phyloP scores from a whole-genome alignment of 495 filamentous ascomycete species.

The Chaetomium fimeti region DNA sequence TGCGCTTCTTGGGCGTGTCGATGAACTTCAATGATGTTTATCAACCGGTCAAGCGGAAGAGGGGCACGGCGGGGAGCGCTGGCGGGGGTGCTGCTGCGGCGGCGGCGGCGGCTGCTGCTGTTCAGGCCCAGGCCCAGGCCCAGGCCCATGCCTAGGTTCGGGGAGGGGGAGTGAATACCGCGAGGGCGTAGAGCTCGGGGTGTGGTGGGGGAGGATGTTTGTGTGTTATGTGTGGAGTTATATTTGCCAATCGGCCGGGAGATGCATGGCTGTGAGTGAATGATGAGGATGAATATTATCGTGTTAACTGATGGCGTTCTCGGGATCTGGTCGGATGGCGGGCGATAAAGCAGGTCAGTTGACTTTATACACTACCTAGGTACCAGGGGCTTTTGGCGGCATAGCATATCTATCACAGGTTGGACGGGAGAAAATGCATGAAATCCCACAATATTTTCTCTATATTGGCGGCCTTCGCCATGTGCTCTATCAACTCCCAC shows the following conservation, averaged over 20 bases:
- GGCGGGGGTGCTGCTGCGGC: constrained; percentile 18
- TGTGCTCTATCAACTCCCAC: background rate
- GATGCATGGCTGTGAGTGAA: background rate
- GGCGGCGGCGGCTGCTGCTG: constrained; percentile 14
- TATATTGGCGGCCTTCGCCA: background rate
- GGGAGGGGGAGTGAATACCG: background rate
- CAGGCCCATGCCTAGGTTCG: constrained; percentile 8
- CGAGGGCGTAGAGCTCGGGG: constrained; percentile 13
- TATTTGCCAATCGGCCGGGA: background rate
- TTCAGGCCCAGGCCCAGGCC: background rate
- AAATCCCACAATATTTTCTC: background rate
- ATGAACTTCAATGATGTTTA: constrained; percentile 99
- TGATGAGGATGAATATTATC: too few relatives aligned
- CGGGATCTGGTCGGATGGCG: background rate
- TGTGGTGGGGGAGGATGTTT: background rate
- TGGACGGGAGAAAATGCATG: background rate
- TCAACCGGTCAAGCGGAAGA: constrained; percentile 63
- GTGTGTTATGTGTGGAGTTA: background rate
- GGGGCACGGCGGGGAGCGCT: background rate
- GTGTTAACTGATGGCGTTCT: constrained; percentile 1
- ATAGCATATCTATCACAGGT: background rate
- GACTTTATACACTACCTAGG: background rate
- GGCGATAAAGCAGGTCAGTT: background rate
- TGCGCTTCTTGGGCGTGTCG: constrained; percentile 90
- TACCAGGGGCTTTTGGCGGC: background rate